These are phyloP conservation scores for Xylaria sp. DNA, from an alignment of 2,329 filamentous ascomycete genomes.

Conservation along the genomic window DNA sequence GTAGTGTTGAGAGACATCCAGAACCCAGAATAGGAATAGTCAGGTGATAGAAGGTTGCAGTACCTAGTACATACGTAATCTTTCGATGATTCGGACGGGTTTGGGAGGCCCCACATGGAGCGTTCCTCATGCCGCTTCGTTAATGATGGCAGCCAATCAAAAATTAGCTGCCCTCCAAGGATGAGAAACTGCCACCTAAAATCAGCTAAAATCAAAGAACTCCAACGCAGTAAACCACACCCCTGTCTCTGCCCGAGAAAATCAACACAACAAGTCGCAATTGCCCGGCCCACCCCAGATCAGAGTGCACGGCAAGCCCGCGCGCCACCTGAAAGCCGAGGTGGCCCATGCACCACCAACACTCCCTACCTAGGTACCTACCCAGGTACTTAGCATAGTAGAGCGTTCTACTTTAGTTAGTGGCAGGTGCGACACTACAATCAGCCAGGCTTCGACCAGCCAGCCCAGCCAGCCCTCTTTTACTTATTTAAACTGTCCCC, in stretches of 20 bases:
- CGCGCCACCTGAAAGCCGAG: neutral
- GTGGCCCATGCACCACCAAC: conserved; percentile 18
- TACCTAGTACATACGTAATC: conserved; percentile 1
- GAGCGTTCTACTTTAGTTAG: too few relatives aligned
- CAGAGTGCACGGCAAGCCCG: conserved; percentile 10
- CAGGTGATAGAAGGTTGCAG: neutral
- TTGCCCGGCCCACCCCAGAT: conserved; percentile 40
- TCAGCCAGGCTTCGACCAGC: conserved; percentile 42
- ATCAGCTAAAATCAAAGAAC: conserved; percentile 45
- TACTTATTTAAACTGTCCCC: conserved; percentile 49
- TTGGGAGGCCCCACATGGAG: conserved; percentile 13
- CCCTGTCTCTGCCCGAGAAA: conserved; percentile 49
- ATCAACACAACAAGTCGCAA: conserved; percentile 38
- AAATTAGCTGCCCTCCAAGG: conserved; percentile 40
- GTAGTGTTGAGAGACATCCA: neutral
- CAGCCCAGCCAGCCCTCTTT: conserved; percentile 28
- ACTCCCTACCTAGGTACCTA: neutral
- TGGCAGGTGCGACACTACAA: conserved; percentile 40
- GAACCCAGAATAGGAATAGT: conserved; percentile 18
- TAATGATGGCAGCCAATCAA: conserved; percentile 46
- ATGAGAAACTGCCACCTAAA: conserved; percentile 47
- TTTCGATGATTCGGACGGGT: conserved; percentile 16
- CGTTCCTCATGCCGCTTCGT: conserved; percentile 7
- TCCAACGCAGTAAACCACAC: conserved; percentile 47
- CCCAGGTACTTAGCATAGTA: neutral